phyloP scores from a whole-genome alignment of 495 filamentous ascomycete genomes.

The Penicillium salamii region DNA sequence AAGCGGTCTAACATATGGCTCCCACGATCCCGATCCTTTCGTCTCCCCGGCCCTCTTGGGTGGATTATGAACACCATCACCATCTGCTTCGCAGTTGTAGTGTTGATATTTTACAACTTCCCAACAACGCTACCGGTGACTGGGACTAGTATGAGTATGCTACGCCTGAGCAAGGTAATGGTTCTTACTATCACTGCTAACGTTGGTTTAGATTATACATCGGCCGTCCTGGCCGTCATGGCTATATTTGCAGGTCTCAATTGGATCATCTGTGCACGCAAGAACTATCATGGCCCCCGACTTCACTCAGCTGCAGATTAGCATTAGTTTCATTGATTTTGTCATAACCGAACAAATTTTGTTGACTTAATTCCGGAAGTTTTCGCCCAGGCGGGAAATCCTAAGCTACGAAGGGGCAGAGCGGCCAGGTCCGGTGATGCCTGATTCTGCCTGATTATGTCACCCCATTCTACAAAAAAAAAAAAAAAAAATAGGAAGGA shows the following conservation, averaged over 20 bases:
- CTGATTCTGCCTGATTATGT: too few species aligned
- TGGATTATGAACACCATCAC: conserved; percentile 15
- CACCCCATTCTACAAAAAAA: too few species aligned
- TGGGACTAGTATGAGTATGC: conserved; percentile 16
- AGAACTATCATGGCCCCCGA: conserved; percentile 31
- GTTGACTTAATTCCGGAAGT: too few species aligned
- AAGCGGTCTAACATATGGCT: conserved; percentile 10
- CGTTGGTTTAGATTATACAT: conserved; percentile 24
- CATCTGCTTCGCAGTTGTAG: conserved; percentile 14
- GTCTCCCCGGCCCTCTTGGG: conserved; percentile 5
- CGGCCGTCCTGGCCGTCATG: conserved; percentile 28
- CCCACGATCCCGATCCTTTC: conserved; percentile 6
- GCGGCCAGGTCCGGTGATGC: too few species aligned
- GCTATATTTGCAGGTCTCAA: conserved; percentile 22
- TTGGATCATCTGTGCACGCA: conserved; percentile 27
- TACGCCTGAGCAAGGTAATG: background rate
- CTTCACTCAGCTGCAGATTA: conserved; percentile 10
- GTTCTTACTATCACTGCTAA: background rate
- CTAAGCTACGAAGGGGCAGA: too few species aligned
- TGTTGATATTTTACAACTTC: conserved; percentile 19
- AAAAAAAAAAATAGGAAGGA: too few species aligned
- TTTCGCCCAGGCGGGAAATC: too few species aligned
- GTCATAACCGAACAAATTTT: too few species aligned
- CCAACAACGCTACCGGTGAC: conserved; percentile 11
- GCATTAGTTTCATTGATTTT: too few species aligned